Percentiles rank a stretch among this genome's conserved stretches.
These are phyloP conservation scores for Fusarium globosum DNA, from an alignment of 2,329 filamentous ascomycete species.

Conservation along the genomic window DNA sequence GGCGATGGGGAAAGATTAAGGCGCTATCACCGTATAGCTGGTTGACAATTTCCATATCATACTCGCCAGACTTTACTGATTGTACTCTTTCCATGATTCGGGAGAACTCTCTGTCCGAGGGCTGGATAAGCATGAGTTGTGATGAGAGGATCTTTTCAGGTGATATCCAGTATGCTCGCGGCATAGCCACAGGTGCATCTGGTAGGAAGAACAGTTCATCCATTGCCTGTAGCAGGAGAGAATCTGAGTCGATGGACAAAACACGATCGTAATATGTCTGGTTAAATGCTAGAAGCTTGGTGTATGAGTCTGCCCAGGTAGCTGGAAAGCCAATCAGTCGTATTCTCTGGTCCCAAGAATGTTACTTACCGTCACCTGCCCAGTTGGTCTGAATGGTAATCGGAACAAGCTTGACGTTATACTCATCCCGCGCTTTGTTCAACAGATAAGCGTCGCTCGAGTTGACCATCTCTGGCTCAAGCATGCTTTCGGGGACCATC, in stretches of 20 bases:
- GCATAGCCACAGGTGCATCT: constrained; percentile 70
- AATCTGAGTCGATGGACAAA: constrained; percentile 69
- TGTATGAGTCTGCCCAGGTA: constrained; percentile 73
- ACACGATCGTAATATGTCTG: constrained; percentile 67
- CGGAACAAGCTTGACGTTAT: constrained; percentile 57
- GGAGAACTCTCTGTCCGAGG: constrained; percentile 62
- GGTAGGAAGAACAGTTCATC: constrained; percentile 79
- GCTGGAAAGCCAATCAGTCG: constrained; percentile 38
- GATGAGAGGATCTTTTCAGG: constrained; percentile 67
- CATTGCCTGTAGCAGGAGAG: constrained; percentile 69
- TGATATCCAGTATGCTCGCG: constrained; percentile 76
- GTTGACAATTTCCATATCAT: constrained; percentile 77
- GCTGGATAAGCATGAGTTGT: constrained; percentile 68
- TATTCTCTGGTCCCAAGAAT: background rate
- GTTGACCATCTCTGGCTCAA: constrained; percentile 42
- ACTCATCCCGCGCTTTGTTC: constrained; percentile 56
- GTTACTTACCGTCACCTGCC: constrained; percentile 49
- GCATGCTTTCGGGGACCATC: constrained; percentile 57
- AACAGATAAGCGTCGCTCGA: constrained; percentile 50
- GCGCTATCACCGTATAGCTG: constrained; percentile 67
- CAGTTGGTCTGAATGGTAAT: constrained; percentile 53
- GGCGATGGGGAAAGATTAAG: constrained; percentile 71
- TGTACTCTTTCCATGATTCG: constrained; percentile 47
- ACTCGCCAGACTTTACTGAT: constrained; percentile 50
- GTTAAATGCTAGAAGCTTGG: constrained; percentile 76